Base-by-base conservation (phyloP, 1,284 basidiomycete genomes). In the Paramarasmius palmivorus region DNA sequence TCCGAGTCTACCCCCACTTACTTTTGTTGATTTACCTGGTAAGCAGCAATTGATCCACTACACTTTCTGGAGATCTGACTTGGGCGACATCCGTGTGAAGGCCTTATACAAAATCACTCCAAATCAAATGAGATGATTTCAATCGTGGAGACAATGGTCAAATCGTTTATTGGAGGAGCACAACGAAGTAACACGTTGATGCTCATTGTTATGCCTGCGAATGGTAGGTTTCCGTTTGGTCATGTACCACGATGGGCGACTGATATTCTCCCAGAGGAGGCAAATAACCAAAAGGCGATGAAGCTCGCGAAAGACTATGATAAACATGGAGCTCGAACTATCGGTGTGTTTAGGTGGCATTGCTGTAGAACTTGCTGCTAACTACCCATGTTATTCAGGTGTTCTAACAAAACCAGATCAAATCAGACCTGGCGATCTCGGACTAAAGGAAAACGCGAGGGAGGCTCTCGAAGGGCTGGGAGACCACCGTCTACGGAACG, bases 201-300 rank as follows among this genome's bases (percentile, higher is more conserved):
- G 50, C 71, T 88, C 0, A 76, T 85, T 0, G 76, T 83, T 0
- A 73, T 87, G 40, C 84, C 85, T 0, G 81, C 83, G 77, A 81
- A 72, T 38, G 83, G 85, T 84, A 39, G 2, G n/a, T 44, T 26
- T 15, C 6, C 15, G n/a, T 15, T 48, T 20, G 29, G 14, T 15
- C 4, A 15, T 23, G 10, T 32, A 19, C 14, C 29, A 8, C 9
- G 15, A 14, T 3, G 2, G 17, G 4, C 25, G 14, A 3, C 51
- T 35, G 14, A 42, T 26, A 26, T 17, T 0, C 9, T 23, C 36
- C 48, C 50, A 81, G 78, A 79, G 38, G 78, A 81, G 38, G 75
- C 80, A 22, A 73, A 80, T 45, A 81, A 78, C 55, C 79, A 81
- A 50, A 67, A 63, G 41, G 75, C 78, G 0, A 66, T 75, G 3